Percentiles rank a stretch among this genome's conserved stretches.
These are phyloP conservation scores for Musa itinerans DNA, from an alignment of 176 grass and related monocot species.

Conservation along the genomic window DNA sequence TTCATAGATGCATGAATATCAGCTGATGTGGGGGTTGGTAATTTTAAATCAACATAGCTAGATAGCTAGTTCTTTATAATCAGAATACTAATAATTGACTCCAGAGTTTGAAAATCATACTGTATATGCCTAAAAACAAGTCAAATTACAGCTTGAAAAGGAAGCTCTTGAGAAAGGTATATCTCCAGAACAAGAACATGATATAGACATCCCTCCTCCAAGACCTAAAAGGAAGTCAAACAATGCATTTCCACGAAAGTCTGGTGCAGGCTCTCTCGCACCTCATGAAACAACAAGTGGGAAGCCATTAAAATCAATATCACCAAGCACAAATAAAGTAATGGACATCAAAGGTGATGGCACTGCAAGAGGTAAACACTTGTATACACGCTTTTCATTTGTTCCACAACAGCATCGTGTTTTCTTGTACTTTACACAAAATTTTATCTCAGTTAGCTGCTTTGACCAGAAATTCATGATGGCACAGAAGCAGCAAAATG, in stretches of 20 bases:
- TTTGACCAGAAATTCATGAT: slow-evolving; percentile 29
- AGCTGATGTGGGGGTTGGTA: too few relatives aligned
- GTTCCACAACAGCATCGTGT: not conserved
- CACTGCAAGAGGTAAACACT: slow-evolving; percentile 46
- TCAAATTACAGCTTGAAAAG: slow-evolving; percentile 81
- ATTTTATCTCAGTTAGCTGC: slow-evolving; percentile 12
- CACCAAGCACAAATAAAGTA: slow-evolving; percentile 30
- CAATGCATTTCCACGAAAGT: slow-evolving; percentile 72
- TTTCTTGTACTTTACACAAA: slow-evolving; percentile 5
- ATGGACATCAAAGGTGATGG: slow-evolving; percentile 24
- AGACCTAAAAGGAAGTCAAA: slow-evolving; percentile 90
- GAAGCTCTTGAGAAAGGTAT: slow-evolving; percentile 68
- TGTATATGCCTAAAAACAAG: slow-evolving; percentile 24
- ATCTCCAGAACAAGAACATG: slow-evolving; percentile 54
- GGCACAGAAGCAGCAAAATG: slow-evolving; percentile 48
- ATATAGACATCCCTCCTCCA: slow-evolving; percentile 90
- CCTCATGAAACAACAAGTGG: slow-evolving; percentile 29
- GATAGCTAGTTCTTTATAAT: not conserved
- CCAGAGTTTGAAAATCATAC: not conserved
- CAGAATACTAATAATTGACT: not conserved
- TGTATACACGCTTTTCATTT: slow-evolving; percentile 7
- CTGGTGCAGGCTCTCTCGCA: slow-evolving; percentile 26
- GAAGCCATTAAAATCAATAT: slow-evolving; percentile 35
- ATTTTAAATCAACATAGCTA: not conserved
- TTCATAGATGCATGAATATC: too few relatives aligned